Evolutionary conservation across 108 stramenopile genomes (phyloP), one percentile per base, ranked within the genome.

Genomic region (Parmales sp.): DNA sequence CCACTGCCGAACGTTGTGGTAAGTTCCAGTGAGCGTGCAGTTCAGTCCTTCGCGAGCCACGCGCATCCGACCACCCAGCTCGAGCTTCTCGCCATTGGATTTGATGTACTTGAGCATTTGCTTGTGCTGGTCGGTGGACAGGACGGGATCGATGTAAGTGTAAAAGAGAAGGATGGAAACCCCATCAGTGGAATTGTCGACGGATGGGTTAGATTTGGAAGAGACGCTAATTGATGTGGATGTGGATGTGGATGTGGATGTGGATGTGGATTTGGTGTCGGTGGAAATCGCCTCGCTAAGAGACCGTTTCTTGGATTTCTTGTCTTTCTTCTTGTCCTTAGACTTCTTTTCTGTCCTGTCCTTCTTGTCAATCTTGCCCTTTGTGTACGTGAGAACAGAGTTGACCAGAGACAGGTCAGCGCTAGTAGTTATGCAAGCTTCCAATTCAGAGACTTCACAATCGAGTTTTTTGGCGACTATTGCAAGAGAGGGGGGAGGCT

Each of bases 11-110:
- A 90, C 81, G 9, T 68, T 72, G 2, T 63, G 64, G 29, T 67
- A 46, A 22, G 74, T 23, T 38, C 82, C 87, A 0, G 93, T 91
- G n/a, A 94, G 74, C 9, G 93, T 94, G 74, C 88, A 89, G 63
- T 94, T 94, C 37, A 94, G 65, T 13, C 93, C 93, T 68, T 94
- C 93, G 37, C 80, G 77, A 1, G 93, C 87, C 23, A 86, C 77
- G 16, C 93, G 78, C 84, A 90, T 88, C 1, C 93, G 79, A 25
- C 93, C 93, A 1, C 84, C 88, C 43, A 93, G 37, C 38, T 77
- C 48, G 49, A 44, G 64, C 29, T 71, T 20, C 4, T 72, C 67
- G 26, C 83, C 90, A 4, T 78, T 13, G 51, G 76, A 51, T 39
- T 77, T 68, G 3, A 84, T 72, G 41, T 77, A 71, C 26, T 68